Base-by-base conservation (phyloP, 441 rosid species). In the Pelargonium myrrhifolium region DNA sequence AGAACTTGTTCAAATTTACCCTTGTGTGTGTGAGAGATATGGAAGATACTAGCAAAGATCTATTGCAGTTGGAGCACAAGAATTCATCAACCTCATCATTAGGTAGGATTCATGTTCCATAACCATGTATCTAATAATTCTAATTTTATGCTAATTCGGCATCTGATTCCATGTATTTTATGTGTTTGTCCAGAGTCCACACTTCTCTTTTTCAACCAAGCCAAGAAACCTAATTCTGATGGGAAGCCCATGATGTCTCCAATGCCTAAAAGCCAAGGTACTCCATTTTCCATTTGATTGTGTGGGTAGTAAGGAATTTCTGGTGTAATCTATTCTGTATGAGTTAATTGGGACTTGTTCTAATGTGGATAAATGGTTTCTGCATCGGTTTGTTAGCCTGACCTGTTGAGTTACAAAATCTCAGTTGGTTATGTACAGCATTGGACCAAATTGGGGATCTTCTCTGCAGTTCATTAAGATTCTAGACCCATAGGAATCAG, bases 21-120 rank as follows among this genome's bases (percentile, higher is more conserved):
- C 28, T 24, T 24, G 1, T 24, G 28, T 24, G 1, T 24, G 28
- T 24, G 28, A 24, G 28, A 72, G 72, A 60, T 70, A 84, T 87
- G 89, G 77, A 70, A 64, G 51, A 62, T 62, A 76, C 77, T 22
- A 71, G 80, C 74, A 81, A 76, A 78, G 89, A 86, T 53, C 87
- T 83, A 61, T 71, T 87, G 59, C 82, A 70, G 24, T 65, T 86
- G 39, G 96, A 86, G 81, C 82, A 66, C 75, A 77, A 76, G 68
- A 69, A 72, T 65, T 69, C 76, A 51, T 62, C 79, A 0, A n/a
- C 79, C 68, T 76, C 85, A 26, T 53, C 83, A 18, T 45, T 77
- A 62, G 89, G 84, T 82, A 4, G 20, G 58, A 15, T 7, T 15
- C 9, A 0, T 15, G 5, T 51, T 51, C 22, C 9, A 5, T 51